Conservation (phyloP, 1,284 basidiomycete species). For the Cutaneotrichosporon sp. region DNA sequence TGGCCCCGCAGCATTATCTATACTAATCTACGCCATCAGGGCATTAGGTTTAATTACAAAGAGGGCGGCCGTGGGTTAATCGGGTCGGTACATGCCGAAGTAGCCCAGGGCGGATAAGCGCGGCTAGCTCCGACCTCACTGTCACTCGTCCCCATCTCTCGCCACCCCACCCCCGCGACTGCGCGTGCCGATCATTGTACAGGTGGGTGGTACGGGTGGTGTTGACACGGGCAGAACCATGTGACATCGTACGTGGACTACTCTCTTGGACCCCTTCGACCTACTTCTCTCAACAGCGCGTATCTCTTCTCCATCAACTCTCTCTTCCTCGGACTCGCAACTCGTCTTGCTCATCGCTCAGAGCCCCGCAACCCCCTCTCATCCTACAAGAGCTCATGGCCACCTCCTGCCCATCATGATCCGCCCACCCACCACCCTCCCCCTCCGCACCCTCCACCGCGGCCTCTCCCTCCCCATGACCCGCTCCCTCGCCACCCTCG, state of each 20-base stretch:
- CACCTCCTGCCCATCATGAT: background rate
- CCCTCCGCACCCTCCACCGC: background rate
- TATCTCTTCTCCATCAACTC: background rate
- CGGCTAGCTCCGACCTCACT: too few species aligned
- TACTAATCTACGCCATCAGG: too few species aligned
- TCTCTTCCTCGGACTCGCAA: background rate
- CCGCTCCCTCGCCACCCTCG: slow-evolving; percentile 55
- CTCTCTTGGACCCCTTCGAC: background rate
- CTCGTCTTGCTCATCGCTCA: too few species aligned
- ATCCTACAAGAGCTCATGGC: background rate
- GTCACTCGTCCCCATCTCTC: too few species aligned
- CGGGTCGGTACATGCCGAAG: background rate
- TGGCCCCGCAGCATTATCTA: slow-evolving; percentile 5
- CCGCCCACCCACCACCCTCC: slow-evolving; percentile 4
- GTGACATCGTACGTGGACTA: background rate
- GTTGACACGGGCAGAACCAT: too few species aligned
- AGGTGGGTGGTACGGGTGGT: too few species aligned
- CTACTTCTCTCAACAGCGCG: background rate
- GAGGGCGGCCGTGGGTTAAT: too few species aligned
- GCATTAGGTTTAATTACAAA: too few species aligned
- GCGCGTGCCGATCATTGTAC: too few species aligned
- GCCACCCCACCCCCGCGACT: too few species aligned
- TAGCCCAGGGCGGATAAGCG: background rate
- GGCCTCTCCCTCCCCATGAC: background rate
- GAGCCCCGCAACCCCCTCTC: too few species aligned